Conservation (phyloP, 139 green algal species). For the Tetradesmus obliquus region DNA sequence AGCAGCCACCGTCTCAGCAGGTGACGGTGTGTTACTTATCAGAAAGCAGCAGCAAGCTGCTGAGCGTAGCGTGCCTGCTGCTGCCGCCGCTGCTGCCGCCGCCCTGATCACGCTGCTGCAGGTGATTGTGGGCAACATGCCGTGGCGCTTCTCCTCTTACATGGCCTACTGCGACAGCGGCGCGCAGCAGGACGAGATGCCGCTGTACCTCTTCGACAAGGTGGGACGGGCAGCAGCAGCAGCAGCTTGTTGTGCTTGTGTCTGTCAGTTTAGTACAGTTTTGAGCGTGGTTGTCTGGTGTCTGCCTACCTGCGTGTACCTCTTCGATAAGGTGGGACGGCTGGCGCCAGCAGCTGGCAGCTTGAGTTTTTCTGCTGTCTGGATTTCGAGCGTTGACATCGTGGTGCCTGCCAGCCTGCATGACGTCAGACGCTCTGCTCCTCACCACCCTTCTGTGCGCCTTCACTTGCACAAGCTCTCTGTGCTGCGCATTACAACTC, state of each 20-base stretch:
- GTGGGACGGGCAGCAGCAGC: too few species aligned
- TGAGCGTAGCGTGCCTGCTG: background rate
- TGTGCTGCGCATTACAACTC: too few species aligned
- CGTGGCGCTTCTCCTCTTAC: constrained; percentile 86
- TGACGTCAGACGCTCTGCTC: too few species aligned
- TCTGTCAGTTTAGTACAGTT: background rate
- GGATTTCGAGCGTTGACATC: too few species aligned
- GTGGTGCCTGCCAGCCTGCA: too few species aligned
- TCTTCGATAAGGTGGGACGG: too few species aligned
- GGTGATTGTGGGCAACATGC: constrained; percentile 61
- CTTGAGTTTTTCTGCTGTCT: too few species aligned
- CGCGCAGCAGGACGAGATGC: constrained; percentile 77
- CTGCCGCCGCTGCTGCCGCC: background rate
- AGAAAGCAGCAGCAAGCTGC: background rate
- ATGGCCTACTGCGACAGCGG: constrained; percentile 60
- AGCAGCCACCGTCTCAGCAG: too few species aligned
- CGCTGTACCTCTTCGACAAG: constrained; percentile 91
- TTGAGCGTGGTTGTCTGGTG: background rate
- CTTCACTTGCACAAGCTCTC: too few species aligned
- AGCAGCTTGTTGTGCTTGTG: background rate
- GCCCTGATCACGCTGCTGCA: background rate
- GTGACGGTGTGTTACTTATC: constrained; percentile 15
- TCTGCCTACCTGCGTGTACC: too few species aligned
- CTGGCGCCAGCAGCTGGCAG: too few species aligned
- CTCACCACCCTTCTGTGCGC: too few species aligned